A percentile compares a stretch with the other conserved stretches of the same genome.
Conservation (phyloP, 108 stramenopile species). For the Cylindrotheca closterium region DNA sequence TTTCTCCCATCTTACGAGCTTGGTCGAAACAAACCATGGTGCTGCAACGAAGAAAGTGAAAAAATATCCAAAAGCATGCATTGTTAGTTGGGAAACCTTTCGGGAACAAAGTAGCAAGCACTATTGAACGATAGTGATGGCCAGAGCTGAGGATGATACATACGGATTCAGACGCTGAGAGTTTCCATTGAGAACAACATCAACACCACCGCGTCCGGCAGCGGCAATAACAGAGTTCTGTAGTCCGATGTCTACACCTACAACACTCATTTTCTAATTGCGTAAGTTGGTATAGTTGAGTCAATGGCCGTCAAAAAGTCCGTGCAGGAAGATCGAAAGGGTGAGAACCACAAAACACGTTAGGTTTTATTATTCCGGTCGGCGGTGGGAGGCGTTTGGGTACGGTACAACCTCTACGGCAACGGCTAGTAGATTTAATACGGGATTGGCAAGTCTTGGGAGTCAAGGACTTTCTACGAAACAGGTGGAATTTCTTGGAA, state of each 20-base stretch:
- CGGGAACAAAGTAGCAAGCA: not conserved
- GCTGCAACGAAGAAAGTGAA: constrained; percentile 25
- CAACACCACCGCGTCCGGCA: constrained; percentile 95
- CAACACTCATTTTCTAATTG: constrained; percentile 68
- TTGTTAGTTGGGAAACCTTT: not conserved
- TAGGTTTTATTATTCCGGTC: too few species aligned
- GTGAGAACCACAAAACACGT: too few species aligned
- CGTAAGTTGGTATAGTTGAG: too few species aligned
- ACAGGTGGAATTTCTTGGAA: too few species aligned
- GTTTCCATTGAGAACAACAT: constrained; percentile 97
- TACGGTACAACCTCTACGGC: too few species aligned
- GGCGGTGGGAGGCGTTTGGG: too few species aligned
- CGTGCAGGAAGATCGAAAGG: too few species aligned
- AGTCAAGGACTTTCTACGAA: too few species aligned
- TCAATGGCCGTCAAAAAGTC: too few species aligned
- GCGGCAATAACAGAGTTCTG: constrained; percentile 90
- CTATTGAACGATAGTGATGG: not conserved
- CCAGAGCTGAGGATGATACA: constrained; percentile 35
- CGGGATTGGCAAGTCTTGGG: too few species aligned
- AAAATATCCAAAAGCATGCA: not conserved
- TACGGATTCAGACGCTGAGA: constrained; percentile 95
- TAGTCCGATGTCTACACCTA: constrained; percentile 93
- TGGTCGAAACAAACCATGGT: constrained; percentile 77
- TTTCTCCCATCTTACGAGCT: constrained; percentile 80
- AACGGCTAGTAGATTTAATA: too few species aligned